These are phyloP conservation scores for Serendipita indica DNA, from an alignment of 768 basidiomycete genomes.

Conservation along the genomic window DNA sequence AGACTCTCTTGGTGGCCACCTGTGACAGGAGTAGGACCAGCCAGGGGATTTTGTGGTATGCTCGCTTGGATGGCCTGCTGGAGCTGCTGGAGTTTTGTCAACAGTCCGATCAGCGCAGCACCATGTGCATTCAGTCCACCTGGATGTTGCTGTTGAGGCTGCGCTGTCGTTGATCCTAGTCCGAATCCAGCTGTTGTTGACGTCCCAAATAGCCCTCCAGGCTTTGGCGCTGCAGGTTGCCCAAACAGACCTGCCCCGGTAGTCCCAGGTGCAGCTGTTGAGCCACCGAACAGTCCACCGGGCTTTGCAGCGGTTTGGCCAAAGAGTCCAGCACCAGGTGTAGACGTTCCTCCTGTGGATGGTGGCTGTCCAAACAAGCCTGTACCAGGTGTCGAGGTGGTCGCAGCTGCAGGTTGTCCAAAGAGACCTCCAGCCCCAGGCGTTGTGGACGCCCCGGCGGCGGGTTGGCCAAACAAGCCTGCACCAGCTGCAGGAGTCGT, in stretches of 20 bases:
- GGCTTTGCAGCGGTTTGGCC: conserved; percentile 12
- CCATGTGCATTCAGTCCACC: conserved; percentile 20
- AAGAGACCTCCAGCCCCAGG: conserved; percentile 9
- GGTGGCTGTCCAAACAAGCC: conserved; percentile 13
- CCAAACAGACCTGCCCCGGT: conserved; percentile 10
- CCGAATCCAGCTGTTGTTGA: conserved; percentile 10
- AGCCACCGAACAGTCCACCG: conserved; percentile 15
- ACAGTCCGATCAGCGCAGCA: conserved; percentile 20
- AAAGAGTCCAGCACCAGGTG: no score
- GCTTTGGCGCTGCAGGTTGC: neutral
- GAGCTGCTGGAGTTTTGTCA: conserved; percentile 19
- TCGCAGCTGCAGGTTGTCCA: conserved; percentile 10
- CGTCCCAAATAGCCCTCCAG: conserved; percentile 14
- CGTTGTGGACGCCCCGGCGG: neutral
- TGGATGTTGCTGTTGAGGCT: conserved; percentile 17
- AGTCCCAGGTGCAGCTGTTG: neutral
- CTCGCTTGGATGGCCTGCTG: conserved; percentile 18
- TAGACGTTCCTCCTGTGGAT: conserved; percentile 11
- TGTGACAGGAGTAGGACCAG: conserved; percentile 13
- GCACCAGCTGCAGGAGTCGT: conserved; percentile 9
- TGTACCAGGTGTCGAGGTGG: conserved; percentile 9
- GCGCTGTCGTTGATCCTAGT: conserved; percentile 3
- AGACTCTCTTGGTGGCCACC: conserved; percentile 49
- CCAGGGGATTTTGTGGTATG: conserved; percentile 15
- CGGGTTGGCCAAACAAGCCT: conserved; percentile 14